Evolutionary conservation across 805 yeast species (phyloP), one percentile per base, ranked within the genome.

Genomic region (Candida maris): DNA sequence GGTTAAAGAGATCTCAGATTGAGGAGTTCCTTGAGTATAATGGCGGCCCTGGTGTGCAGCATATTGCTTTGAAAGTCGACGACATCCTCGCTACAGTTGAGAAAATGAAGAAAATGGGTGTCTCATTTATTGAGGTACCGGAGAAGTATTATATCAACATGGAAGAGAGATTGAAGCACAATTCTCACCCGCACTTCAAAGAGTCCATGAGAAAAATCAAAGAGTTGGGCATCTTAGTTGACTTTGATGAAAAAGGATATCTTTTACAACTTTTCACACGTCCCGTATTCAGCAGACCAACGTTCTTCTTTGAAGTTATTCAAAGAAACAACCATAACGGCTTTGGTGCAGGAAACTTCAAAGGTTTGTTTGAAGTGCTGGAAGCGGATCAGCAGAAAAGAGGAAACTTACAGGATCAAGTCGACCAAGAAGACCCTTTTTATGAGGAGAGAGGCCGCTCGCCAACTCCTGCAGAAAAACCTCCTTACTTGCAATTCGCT

Each of bases 311-410:
- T 45, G 95, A 86, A 57, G 71, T 86, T 17, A 86, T 86, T 44
- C 93, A 86, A 60, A 71, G 95, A 42, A 68, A 71, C 48, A 81
- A 84, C 51, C 89, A 84, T 55, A 72, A 80, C 42, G 96, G 96
- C 0, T 86, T 86, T 60, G 96, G 95, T 1, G 87, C 87, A 33
- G 95, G 95, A 2, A 86, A 88, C 42, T 86, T 86, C 64, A 82
- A 78, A 55, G 84, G 93, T 0, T 63, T 87, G 25, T 86, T 84
- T 53, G 89, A 85, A 53, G 75, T 83, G 5, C 77, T 86, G 39
- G 96, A 86, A 56, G 69, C 70, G n/a, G 89, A 85, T 46, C 95
- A 86, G 56, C 67, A 57, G 38, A 52, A 60, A 34, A 72, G 95
- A 34, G 95, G 95, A 1, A 85, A 85, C 12, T 58, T 77, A 17